These are phyloP conservation scores for Coelastrella sp. DNA, from an alignment of 139 green algal genomes.

Conservation along the genomic window DNA sequence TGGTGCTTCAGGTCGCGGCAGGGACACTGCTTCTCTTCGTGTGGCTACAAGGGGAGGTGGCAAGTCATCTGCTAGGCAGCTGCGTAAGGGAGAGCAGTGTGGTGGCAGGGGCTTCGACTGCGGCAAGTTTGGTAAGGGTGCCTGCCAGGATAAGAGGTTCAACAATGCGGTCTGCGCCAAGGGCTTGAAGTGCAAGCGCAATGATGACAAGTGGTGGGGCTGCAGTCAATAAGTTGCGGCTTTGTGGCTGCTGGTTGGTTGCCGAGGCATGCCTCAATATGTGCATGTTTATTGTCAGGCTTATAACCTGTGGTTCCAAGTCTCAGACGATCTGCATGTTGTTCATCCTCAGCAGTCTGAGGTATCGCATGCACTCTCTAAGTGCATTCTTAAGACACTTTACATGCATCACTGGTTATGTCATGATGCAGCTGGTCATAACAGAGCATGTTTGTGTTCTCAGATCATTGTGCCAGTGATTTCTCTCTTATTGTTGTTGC, in stretches of 20 bases:
- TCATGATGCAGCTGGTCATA: no score
- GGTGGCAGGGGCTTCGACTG: background rate
- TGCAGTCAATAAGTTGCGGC: conserved; percentile 22
- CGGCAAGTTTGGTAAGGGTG: background rate
- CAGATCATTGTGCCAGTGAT: background rate
- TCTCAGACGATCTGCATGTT: no score
- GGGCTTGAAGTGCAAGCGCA: conserved; percentile 35
- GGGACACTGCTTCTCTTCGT: background rate
- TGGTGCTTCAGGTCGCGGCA: background rate
- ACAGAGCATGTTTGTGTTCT: background rate
- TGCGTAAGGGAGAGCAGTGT: conserved; percentile 20
- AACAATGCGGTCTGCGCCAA: background rate
- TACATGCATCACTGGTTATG: no score
- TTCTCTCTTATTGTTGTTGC: background rate
- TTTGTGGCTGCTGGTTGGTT: background rate
- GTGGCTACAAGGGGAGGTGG: background rate
- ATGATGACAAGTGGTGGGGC: conserved; percentile 35
- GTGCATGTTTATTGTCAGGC: no score
- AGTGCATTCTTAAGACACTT: no score
- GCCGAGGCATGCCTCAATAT: background rate
- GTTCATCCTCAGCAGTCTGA: no score
- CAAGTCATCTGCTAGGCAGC: background rate
- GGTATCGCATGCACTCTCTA: no score
- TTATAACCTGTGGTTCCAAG: no score
- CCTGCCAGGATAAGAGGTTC: conserved; percentile 25